A percentile compares a stretch with the other conserved stretches of the same genome.
Conservation (phyloP, 768 basidiomycete genomes). For the Pleurotus eryngii region DNA sequence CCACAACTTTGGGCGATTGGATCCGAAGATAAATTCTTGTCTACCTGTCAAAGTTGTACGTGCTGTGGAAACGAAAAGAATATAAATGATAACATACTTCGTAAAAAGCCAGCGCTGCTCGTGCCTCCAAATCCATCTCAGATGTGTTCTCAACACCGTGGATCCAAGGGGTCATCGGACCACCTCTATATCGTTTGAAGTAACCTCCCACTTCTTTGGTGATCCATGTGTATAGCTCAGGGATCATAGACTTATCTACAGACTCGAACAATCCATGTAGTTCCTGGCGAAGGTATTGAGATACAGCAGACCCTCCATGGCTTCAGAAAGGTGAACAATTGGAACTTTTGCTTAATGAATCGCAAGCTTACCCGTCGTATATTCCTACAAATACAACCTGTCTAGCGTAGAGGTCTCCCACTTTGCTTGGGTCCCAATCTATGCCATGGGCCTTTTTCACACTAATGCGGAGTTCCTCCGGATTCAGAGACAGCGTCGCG, state of each 20-base stretch:
- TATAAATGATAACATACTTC: conserved; percentile 46
- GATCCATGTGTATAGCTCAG: conserved; percentile 73
- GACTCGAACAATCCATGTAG: conserved; percentile 83
- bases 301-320: conserved; percentile 89
- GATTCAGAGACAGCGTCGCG: conserved; percentile 70
- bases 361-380: conserved; percentile 74
- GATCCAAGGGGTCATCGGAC: conserved; percentile 71
- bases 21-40: conserved; percentile 68
- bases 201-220: conserved; percentile 79
- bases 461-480: conserved; percentile 66
- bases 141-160: conserved; percentile 27
- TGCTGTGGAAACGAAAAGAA: conserved; percentile 6
- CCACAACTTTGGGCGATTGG: conserved; percentile 74
- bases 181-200: conserved; percentile 85
- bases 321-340: conserved; percentile 33
- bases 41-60: conserved; percentile 47
- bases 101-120: conserved; percentile 84
- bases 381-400: conserved; percentile 88
- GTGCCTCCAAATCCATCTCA: conserved; percentile 74
- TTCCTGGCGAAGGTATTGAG: conserved; percentile 81
- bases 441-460: conserved; percentile 59
- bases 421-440: conserved; percentile 67
- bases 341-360: background rate
- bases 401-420: conserved; percentile 54
- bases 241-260: conserved; percentile 65